phyloP scores from a whole-genome alignment of 169 alveolate genomes.

The Ichthyophthirius multifiliis region DNA sequence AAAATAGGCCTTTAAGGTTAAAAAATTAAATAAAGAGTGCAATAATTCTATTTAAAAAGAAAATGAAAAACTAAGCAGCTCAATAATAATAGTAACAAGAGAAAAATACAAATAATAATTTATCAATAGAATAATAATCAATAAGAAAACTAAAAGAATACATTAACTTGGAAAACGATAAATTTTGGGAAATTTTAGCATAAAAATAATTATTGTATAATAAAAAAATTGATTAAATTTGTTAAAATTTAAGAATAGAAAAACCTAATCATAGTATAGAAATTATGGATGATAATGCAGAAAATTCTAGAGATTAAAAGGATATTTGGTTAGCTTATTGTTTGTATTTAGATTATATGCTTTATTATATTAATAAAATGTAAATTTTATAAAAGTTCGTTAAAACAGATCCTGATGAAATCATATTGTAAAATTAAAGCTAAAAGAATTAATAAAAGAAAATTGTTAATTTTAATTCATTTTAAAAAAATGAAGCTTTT shows the following conservation, averaged over 20 bases:
- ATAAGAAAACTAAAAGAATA: background rate
- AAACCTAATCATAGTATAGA: background rate
- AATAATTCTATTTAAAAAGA: background rate
- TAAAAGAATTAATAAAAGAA: background rate
- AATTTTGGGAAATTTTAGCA: conserved; percentile 17
- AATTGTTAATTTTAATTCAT: background rate
- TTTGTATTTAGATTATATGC: conserved; percentile 14
- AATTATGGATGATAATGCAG: conserved; percentile 23
- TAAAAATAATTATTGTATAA: background rate
- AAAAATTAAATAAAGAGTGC: conserved; percentile 23
- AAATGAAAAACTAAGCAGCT: background rate
- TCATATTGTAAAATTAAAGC: background rate
- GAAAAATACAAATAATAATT: no score
- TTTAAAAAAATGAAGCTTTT: conserved; percentile 18
- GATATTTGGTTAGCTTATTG: conserved; percentile 25
- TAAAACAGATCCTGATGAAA: background rate
- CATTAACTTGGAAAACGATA: conserved; percentile 17
- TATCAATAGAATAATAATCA: background rate
- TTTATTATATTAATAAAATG: conserved; percentile 13
- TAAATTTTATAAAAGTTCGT: background rate
- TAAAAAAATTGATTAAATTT: conserved; percentile 1
- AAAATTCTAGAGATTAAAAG: background rate
- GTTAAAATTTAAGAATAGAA: conserved; percentile 7
- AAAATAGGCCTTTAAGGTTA: conserved; percentile 22
- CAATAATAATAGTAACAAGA: background rate